Percentiles rank a stretch among this genome's conserved stretches.
Conservation (phyloP, 2,329 filamentous ascomycete genomes). For the Paecilomyces sp. region DNA sequence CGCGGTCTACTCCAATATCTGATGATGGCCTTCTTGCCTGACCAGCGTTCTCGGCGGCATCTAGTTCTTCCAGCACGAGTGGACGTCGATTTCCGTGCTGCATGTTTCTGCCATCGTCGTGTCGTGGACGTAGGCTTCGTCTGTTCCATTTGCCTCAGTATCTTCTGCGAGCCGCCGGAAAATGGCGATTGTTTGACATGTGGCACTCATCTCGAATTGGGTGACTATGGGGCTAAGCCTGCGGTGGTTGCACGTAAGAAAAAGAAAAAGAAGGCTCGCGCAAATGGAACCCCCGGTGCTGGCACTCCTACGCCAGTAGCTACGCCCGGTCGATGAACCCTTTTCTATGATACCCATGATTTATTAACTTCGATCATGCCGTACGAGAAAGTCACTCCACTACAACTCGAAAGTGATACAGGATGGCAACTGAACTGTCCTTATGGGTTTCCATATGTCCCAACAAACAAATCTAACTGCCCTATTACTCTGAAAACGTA, state of each 20-base stretch:
- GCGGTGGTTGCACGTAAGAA: slow-evolving; percentile 66
- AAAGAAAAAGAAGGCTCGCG: slow-evolving; percentile 66
- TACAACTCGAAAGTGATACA: not conserved
- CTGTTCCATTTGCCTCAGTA: slow-evolving; percentile 92
- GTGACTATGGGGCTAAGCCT: slow-evolving; percentile 67
- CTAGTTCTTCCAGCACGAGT: slow-evolving; percentile 75
- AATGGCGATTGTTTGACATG: slow-evolving; percentile 73
- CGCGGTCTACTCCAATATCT: slow-evolving; percentile 81
- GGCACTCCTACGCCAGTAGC: slow-evolving; percentile 54
- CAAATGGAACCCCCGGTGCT: slow-evolving; percentile 41
- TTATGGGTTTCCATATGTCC: not conserved
- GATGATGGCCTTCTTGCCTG: slow-evolving; percentile 86
- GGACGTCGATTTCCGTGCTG: slow-evolving; percentile 92
- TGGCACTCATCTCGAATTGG: slow-evolving; percentile 69
- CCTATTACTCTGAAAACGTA: not conserved
- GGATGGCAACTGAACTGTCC: not conserved
- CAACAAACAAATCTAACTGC: not conserved
- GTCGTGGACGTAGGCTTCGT: slow-evolving; percentile 92
- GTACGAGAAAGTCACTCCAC: not conserved
- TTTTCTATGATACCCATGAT: not conserved
- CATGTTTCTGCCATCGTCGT: slow-evolving; percentile 90
- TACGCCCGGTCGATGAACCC: slow-evolving; percentile 23
- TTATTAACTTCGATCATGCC: not conserved
- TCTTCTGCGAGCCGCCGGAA: slow-evolving; percentile 66
- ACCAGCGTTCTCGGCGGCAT: slow-evolving; percentile 55